Conservation (phyloP, 352 stramenopile species). For the Pythium rhizo-oryzae region DNA sequence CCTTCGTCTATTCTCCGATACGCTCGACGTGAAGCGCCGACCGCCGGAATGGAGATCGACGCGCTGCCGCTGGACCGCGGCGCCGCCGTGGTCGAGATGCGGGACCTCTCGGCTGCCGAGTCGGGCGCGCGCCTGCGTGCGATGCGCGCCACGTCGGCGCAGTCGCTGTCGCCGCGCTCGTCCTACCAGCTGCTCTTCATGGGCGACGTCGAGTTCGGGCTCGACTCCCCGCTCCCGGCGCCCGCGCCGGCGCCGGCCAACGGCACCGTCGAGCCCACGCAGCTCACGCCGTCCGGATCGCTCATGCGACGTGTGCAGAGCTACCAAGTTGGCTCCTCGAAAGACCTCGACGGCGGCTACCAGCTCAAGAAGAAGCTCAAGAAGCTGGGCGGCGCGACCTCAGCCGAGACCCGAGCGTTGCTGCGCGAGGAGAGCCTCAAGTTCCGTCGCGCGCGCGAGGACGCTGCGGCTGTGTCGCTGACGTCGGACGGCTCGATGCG, state of each 20-base stretch:
- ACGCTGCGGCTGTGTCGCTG: neutral
- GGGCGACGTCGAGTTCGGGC: slow-evolving; percentile 21
- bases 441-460: neutral
- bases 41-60: slow-evolving; percentile 25
- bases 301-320: slow-evolving; percentile 64
- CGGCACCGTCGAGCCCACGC: slow-evolving; percentile 22
- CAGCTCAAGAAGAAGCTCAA: slow-evolving; percentile 19
- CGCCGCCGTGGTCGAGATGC: slow-evolving; percentile 48
- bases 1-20: too few species aligned
- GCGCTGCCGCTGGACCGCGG: slow-evolving; percentile 33
- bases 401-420: slow-evolving; percentile 13
- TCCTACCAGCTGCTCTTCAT: slow-evolving; percentile 19
- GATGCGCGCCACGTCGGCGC: slow-evolving; percentile 44
- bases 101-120: slow-evolving; percentile 8
- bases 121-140: slow-evolving; percentile 6
- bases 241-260: neutral
- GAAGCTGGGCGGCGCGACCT: slow-evolving; percentile 1
- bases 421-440: slow-evolving; percentile 28
- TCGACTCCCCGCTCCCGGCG: slow-evolving; percentile 1
- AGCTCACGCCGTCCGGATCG: slow-evolving; percentile 18
- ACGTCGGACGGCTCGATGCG: neutral
- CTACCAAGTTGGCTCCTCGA: slow-evolving; percentile 41
- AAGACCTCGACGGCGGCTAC: neutral
- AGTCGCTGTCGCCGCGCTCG: slow-evolving; percentile 42
- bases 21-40: too few species aligned